Evolutionary conservation across 2,329 filamentous ascomycete genomes (phyloP).

Genomic region (Cordyceps javanica): DNA sequence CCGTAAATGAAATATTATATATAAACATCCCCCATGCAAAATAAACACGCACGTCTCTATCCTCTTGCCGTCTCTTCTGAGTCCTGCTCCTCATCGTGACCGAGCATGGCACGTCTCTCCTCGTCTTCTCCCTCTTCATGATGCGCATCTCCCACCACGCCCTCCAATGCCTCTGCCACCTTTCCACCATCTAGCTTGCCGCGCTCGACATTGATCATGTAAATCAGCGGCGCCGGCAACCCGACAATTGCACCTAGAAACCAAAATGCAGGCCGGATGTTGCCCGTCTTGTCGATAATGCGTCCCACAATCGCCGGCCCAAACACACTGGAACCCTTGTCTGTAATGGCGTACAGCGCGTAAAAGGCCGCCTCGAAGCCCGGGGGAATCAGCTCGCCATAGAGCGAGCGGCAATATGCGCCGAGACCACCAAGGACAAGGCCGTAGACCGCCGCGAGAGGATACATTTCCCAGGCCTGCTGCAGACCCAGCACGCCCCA

Average conservation of each 20-base stretch:
- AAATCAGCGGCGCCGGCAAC: conserved; percentile 77
- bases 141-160: conserved; percentile 32
- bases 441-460: conserved; percentile 82
- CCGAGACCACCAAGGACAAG: conserved; percentile 90
- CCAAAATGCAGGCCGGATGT: conserved; percentile 83
- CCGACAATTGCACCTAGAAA: conserved; percentile 84
- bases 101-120: conserved; percentile 24
- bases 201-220: conserved; percentile 76
- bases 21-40: background rate
- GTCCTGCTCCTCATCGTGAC: conserved; percentile 19
- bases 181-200: conserved; percentile 63
- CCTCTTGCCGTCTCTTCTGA: conserved; percentile 3
- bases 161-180: conserved; percentile 55
- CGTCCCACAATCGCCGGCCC: conserved; percentile 89
- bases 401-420: conserved; percentile 86
- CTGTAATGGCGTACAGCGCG: conserved; percentile 92
- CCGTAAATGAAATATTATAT: background rate
- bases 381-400: conserved; percentile 87
- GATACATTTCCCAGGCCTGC: conserved; percentile 95
- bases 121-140: conserved; percentile 16
- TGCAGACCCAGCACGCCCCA: conserved; percentile 81
- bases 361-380: conserved; percentile 96
- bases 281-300: conserved; percentile 79
- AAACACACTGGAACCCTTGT: conserved; percentile 92
- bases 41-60: background rate